Base-by-base conservation (phyloP, 2,329 filamentous ascomycete genomes). In the Diaporthe eres region DNA sequence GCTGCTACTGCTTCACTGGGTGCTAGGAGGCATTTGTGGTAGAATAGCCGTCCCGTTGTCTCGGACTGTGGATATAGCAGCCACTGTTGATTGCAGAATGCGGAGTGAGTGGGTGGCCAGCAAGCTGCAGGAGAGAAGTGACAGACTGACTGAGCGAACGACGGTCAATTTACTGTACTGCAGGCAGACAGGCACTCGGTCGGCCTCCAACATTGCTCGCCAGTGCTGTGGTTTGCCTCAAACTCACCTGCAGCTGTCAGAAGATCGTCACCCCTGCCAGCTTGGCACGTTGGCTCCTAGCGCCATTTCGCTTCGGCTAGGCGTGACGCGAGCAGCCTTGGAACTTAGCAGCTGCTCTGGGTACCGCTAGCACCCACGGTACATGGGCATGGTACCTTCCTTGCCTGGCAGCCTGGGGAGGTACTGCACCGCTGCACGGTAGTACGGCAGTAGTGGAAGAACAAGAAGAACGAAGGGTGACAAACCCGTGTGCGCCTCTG, bases 191-290 rank as follows among this genome's bases (percentile, higher is more conserved):
- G 19, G 22, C 39, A 19, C 39, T 6, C 60, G 17, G 39, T n/a
- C 60, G 17, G 60, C 28, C 39, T 65, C 60, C 42, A 44, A 65
- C 60, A 65, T 42, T 28, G 8, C 17, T n/a, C 10, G 57, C 19
- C 44, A 37, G 31, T 39, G 57, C 61, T 47, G 17, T 53, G 42
- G 71, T 61, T 72, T 72, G 71, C 31, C 44, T 51, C 63, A 49
- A 44, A 63, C 71, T 73, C 71, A 73, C 71, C 58, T 73, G 58
- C 71, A 72, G 70, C 73, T 53, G 73, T 71, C 73, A 74, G 73
- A 71, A 74, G 73, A 74, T 74, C 73, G 55, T 25, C 63, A 51
- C 71, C 57, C 44, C 49, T 61, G 44, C 71, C 34, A 72, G 57
- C 55, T 51, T 60, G 55, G 58, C 51, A 34, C 15, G 42, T 63